Conservation (phyloP, 805 yeast genomes). For the Allodekkera sacchari region DNA sequence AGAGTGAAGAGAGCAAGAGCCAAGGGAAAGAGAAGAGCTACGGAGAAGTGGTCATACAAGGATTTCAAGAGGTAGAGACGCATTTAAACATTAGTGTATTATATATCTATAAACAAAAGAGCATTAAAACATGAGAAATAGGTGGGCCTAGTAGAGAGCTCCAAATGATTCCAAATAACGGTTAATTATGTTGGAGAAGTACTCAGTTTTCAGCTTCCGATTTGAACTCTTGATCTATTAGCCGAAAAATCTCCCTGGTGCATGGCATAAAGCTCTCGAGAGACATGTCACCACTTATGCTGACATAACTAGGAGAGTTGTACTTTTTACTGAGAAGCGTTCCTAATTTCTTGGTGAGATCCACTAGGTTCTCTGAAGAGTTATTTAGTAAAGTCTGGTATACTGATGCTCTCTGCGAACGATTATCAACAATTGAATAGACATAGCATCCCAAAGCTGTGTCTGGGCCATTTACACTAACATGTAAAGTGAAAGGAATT, state of each 20-base stretch:
- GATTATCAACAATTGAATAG: slow-evolving; percentile 31
- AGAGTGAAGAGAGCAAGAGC: slow-evolving; percentile 60
- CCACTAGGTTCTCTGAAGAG: slow-evolving; percentile 31
- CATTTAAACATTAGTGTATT: background rate
- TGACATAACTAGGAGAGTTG: slow-evolving; percentile 35
- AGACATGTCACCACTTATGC: slow-evolving; percentile 32
- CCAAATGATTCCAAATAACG: background rate
- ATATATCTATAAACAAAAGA: background rate
- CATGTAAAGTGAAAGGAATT: slow-evolving; percentile 29
- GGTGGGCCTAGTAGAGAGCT: background rate
- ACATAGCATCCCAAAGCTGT: slow-evolving; percentile 34
- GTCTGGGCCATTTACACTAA: slow-evolving; percentile 25
- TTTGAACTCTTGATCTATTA: slow-evolving; percentile 20
- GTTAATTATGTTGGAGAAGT: background rate
- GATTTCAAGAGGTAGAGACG: slow-evolving; percentile 54
- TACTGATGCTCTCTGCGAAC: slow-evolving; percentile 16
- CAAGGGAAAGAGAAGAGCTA: slow-evolving; percentile 63
- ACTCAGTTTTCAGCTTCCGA: slow-evolving; percentile 1
- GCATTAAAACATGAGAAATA: background rate
- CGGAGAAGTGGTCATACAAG: slow-evolving; percentile 91
- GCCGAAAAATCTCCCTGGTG: slow-evolving; percentile 20
- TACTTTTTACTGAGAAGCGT: slow-evolving; percentile 32
- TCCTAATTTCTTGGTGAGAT: slow-evolving; percentile 35
- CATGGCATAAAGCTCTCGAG: slow-evolving; percentile 23
- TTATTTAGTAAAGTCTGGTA: slow-evolving; percentile 37